Conservation (phyloP, 1,284 basidiomycete genomes). For the Binderoboletus segoi region DNA sequence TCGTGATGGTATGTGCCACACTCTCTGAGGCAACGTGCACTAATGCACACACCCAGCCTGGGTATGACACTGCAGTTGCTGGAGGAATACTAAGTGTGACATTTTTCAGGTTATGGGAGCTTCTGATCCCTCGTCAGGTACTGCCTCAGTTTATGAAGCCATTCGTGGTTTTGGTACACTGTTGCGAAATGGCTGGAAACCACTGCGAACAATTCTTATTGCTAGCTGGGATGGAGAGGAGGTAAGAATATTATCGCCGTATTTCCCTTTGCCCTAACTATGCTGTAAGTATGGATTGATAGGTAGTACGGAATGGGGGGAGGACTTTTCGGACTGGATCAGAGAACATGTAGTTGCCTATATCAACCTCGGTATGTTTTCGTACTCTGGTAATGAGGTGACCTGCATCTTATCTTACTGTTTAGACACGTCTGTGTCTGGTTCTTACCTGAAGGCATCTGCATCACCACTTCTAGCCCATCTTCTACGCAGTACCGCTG, state of each 20-base stretch:
- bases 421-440: constrained; percentile 62
- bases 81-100: not conserved
- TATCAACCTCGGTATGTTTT: constrained; percentile 65
- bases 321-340: constrained; percentile 80
- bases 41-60: constrained; percentile 26
- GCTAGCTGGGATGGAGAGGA: constrained; percentile 85
- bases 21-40: not conserved
- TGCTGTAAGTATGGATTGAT: constrained; percentile 67
- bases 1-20: constrained; percentile 56
- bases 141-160: constrained; percentile 72
- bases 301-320: constrained; percentile 80
- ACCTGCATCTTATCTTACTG: constrained; percentile 8
- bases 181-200: constrained; percentile 74
- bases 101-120: constrained; percentile 58
- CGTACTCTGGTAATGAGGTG: not conserved
- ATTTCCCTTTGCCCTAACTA: constrained; percentile 5
- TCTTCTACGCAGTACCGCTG: constrained; percentile 60
- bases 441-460: constrained; percentile 53
- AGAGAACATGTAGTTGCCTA: constrained; percentile 73
- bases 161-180: constrained; percentile 73
- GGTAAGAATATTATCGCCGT: constrained; percentile 33
- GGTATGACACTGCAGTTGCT: constrained; percentile 21
- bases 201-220: constrained; percentile 75
- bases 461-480: constrained; percentile 73
- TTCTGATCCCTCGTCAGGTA: constrained; percentile 80